Conservation (phyloP, 345 rosid species). For the Turritis glabra region DNA sequence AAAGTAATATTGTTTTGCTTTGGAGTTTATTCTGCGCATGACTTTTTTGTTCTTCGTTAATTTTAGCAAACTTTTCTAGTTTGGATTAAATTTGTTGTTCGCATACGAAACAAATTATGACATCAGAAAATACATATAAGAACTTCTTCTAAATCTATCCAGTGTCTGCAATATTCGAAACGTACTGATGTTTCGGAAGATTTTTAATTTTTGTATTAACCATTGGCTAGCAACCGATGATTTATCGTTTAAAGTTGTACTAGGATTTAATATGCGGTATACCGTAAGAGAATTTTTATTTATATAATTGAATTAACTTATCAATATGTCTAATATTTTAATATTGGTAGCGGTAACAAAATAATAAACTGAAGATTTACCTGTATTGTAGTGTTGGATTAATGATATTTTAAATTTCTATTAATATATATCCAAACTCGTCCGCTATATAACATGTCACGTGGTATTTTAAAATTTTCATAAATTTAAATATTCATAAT, state of each 20-base stretch:
- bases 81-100: background rate
- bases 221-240: background rate
- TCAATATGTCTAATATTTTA: too few species aligned
- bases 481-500: too few species aligned
- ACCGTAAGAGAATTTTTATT: too few species aligned
- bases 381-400: too few species aligned
- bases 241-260: background rate
- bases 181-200: background rate
- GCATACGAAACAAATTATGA: background rate
- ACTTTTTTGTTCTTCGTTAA: background rate
- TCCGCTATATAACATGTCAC: too few species aligned
- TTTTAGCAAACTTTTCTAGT: background rate
- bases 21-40: background rate
- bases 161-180: background rate
- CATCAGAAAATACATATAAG: background rate
- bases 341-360: too few species aligned
- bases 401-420: too few species aligned
- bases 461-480: too few species aligned
- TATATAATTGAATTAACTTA: too few species aligned
- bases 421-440: too few species aligned
- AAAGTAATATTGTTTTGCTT: background rate
- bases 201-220: background rate
- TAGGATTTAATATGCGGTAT: too few species aligned
- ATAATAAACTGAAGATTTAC: too few species aligned
- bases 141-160: background rate